phyloP scores from a whole-genome alignment of 352 stramenopile genomes.

The Phytophthora megakarya region DNA sequence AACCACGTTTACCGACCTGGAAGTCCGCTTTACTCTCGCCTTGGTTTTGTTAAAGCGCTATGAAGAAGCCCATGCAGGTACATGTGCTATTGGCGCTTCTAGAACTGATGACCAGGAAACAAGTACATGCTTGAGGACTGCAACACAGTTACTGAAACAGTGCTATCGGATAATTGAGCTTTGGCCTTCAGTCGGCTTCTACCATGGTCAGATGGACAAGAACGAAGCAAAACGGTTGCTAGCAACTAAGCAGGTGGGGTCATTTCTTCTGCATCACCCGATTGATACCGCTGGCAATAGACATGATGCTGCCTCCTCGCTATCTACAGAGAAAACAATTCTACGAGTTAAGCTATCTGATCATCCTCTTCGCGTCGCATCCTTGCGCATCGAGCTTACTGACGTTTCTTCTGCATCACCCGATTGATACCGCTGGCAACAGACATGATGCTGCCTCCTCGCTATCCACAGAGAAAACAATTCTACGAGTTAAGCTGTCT shows the following conservation, averaged over 20 bases:
- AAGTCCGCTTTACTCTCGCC: conserved; percentile 44
- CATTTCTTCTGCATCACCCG: conserved; percentile 52
- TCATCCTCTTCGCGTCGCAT: conserved; percentile 42
- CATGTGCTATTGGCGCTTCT: neutral
- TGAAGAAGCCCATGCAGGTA: conserved; percentile 1
- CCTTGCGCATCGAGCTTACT: conserved; percentile 44
- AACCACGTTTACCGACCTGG: conserved; percentile 32
- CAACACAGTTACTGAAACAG: conserved; percentile 33
- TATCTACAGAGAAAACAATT: conserved; percentile 13
- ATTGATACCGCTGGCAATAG: neutral
- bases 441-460: too few relatives aligned
- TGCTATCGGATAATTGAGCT: conserved; percentile 62
- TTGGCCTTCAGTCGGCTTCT: conserved; percentile 58
- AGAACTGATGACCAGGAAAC: conserved; percentile 11
- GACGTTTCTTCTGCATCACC: conserved; percentile 51
- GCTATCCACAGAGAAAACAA: conserved; percentile 7
- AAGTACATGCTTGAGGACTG: conserved; percentile 18
- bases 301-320: too few relatives aligned
- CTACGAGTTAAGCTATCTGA: conserved; percentile 57
- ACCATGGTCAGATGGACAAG: conserved; percentile 44
- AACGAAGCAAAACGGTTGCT: conserved; percentile 39
- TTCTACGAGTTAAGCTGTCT: conserved; percentile 54
- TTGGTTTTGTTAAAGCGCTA: conserved; percentile 32
- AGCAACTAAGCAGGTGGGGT: conserved; percentile 32
- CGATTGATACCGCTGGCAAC: neutral